Evolutionary conservation across 2,329 filamentous ascomycete species (phyloP).

Genomic region (Metarhizium brunneum): DNA sequence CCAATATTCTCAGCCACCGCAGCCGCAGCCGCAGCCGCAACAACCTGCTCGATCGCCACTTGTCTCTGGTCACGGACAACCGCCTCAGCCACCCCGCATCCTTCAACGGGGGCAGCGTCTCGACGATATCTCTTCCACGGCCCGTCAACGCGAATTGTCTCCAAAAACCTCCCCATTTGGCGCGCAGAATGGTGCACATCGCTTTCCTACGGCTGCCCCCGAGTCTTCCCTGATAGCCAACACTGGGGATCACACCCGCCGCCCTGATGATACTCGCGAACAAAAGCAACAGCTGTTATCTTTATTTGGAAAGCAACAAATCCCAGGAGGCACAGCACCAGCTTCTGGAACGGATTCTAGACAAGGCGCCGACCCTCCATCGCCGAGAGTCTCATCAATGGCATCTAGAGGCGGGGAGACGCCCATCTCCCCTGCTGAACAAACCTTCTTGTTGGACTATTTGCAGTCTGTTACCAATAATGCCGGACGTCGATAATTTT

Average conservation of each 20-base stretch:
- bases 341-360: background rate
- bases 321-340: background rate
- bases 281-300: conserved; percentile 41
- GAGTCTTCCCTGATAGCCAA: background rate
- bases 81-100: conserved; percentile 21
- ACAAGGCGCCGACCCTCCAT: conserved; percentile 10
- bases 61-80: background rate
- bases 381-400: conserved; percentile 34
- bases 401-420: conserved; percentile 34
- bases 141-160: conserved; percentile 8
- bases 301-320: conserved; percentile 45
- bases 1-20: conserved; percentile 7
- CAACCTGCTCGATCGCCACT: conserved; percentile 1
- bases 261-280: conserved; percentile 18
- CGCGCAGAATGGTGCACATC: conserved; percentile 11
- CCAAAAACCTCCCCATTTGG: conserved; percentile 14
- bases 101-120: conserved; percentile 25
- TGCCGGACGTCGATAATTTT: conserved; percentile 20
- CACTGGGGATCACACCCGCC: conserved; percentile 6
- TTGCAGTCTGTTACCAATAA: conserved; percentile 47
- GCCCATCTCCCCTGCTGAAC: conserved; percentile 59
- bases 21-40: conserved; percentile 2
- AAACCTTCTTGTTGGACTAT: conserved; percentile 68
- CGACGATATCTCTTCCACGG: conserved; percentile 5
- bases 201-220: background rate